Percentiles rank a stretch among this genome's conserved stretches.
Evolutionary conservation across 805 yeast species (phyloP).

Genomic region (Ogataea trehaloabstinens): DNA sequence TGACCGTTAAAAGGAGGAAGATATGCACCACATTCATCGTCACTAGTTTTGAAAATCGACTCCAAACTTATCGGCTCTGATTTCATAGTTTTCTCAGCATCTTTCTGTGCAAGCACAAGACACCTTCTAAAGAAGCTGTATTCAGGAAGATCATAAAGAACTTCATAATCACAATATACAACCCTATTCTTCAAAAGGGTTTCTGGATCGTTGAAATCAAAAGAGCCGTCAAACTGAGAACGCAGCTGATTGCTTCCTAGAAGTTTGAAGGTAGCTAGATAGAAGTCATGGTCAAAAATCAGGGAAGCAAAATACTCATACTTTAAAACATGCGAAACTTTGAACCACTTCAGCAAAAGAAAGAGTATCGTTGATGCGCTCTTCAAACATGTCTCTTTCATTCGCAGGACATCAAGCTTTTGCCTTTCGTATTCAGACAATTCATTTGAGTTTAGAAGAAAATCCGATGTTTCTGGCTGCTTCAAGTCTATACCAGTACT

Average conservation of each 20-base stretch:
- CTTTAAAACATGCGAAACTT: constrained; percentile 72
- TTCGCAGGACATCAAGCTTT: constrained; percentile 52
- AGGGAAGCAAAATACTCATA: constrained; percentile 70
- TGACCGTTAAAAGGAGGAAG: constrained; percentile 30
- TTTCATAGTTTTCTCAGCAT: constrained; percentile 7
- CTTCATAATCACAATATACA: constrained; percentile 32
- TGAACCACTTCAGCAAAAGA: constrained; percentile 72
- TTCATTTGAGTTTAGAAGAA: constrained; percentile 11
- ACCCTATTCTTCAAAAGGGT: constrained; percentile 26
- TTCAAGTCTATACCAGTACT: constrained; percentile 2
- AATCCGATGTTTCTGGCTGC: constrained; percentile 20
- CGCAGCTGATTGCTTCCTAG: constrained; percentile 29
- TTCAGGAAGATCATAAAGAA: constrained; percentile 24
- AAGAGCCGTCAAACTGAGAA: constrained; percentile 23
- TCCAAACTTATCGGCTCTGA: constrained; percentile 15
- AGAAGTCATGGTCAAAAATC: constrained; percentile 69
- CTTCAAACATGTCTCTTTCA: constrained; percentile 63
- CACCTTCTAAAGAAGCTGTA: constrained; percentile 26
- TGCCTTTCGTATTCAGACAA: constrained; percentile 30
- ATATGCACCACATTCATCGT: constrained; percentile 16
- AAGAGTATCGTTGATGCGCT: constrained; percentile 53
- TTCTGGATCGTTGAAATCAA: constrained; percentile 28
- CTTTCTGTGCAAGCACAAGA: constrained; percentile 13
- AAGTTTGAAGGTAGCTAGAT: constrained; percentile 35
- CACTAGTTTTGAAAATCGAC: constrained; percentile 17